Conservation (phyloP, 176 grass and related monocot species). For the Metroxylon sagu region DNA sequence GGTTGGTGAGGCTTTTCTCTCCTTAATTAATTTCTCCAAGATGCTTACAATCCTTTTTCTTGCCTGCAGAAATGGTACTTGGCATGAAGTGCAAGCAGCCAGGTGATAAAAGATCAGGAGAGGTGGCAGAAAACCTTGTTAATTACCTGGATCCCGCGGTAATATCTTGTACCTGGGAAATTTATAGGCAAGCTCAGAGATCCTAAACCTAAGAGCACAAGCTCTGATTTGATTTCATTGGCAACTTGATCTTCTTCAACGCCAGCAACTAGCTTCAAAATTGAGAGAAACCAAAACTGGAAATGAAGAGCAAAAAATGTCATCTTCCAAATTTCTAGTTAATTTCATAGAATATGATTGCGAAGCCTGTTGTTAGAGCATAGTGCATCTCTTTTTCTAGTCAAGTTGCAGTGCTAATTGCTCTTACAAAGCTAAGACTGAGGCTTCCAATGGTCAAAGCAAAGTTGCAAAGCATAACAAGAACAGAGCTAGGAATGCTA, state of each 20-base stretch:
- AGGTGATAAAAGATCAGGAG: too few species aligned
- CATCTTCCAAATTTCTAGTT: too few species aligned
- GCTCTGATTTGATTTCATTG: conserved; percentile 1
- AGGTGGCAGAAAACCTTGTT: too few species aligned
- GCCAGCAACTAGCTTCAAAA: conserved; percentile 6
- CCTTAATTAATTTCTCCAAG: conserved; percentile 6
- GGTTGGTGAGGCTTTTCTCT: conserved; percentile 6
- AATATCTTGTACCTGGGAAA: conserved; percentile 15
- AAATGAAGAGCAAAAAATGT: background rate
- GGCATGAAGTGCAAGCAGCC: background rate
- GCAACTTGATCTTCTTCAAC: background rate
- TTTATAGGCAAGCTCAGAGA: conserved; percentile 5
- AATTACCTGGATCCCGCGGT: conserved; percentile 11
- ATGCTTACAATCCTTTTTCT: background rate
- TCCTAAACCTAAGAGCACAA: background rate
- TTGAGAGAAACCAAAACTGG: conserved; percentile 4
- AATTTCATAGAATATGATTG: too few species aligned
- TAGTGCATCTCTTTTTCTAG: too few species aligned
- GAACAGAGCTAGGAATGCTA: too few species aligned
- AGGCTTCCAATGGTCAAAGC: too few species aligned
- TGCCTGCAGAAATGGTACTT: background rate
- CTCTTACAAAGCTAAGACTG: too few species aligned
- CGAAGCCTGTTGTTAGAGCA: too few species aligned
- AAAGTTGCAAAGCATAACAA: too few species aligned
- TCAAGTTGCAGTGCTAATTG: too few species aligned